phyloP scores from a whole-genome alignment of 2,329 filamentous ascomycete species.

The Xenoacremonium recifei region DNA sequence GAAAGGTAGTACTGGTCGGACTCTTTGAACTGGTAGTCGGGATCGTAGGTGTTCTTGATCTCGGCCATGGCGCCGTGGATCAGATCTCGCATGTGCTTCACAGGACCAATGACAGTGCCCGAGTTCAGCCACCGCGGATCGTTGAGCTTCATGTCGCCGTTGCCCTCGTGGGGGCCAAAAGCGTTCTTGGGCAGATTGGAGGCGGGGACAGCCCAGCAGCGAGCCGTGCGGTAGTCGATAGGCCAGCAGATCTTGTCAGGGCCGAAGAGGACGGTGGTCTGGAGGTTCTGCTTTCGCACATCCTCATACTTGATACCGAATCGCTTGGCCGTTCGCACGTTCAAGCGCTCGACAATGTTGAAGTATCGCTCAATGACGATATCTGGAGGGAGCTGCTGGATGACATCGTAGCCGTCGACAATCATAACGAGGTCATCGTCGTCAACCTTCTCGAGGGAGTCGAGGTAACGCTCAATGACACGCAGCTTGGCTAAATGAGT shows the following conservation, averaged over 20 bases:
- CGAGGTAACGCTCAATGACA: conserved; percentile 33
- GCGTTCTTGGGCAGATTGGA: conserved; percentile 30
- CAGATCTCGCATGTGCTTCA: conserved; percentile 27
- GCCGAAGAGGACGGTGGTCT: conserved; percentile 42
- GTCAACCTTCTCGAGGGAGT: conserved; percentile 23
- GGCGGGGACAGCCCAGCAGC: conserved; percentile 40
- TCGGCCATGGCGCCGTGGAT: conserved; percentile 26
- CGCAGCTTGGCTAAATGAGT: conserved; percentile 41
- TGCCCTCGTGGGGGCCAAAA: conserved; percentile 36
- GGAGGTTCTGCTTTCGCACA: conserved; percentile 28
- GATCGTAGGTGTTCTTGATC: conserved; percentile 33
- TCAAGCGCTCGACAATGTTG: conserved; percentile 49
- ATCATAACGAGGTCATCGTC: conserved; percentile 62
- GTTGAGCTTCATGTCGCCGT: conserved; percentile 27
- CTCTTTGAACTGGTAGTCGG: conserved; percentile 29
- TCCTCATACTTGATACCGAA: conserved; percentile 42
- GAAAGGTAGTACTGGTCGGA: conserved; percentile 44
- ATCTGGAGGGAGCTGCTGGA: conserved; percentile 64
- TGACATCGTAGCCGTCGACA: conserved; percentile 62
- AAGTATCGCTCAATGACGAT: conserved; percentile 63
- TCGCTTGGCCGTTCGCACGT: conserved; percentile 47
- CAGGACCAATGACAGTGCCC: conserved; percentile 43
- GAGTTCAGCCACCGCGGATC: conserved; percentile 44
- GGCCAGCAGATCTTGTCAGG: conserved; percentile 46
- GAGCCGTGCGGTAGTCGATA: conserved; percentile 30